Evolutionary conservation across 176 grass and related monocot genomes (phyloP).

Genomic region (Calamus simplicifolius): DNA sequence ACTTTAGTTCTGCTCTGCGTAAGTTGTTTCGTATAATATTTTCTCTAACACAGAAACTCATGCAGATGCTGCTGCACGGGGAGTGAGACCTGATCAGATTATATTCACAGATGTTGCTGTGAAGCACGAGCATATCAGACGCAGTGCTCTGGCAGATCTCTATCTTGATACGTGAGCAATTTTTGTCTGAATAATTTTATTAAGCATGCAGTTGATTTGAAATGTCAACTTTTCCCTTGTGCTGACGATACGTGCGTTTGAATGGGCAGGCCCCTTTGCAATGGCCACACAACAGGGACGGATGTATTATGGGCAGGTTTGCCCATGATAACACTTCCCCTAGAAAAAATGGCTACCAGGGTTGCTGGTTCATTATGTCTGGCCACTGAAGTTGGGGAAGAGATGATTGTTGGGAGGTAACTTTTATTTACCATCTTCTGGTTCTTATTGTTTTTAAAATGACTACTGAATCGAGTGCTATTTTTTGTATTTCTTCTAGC

Average conservation of each 20-base stretch:
- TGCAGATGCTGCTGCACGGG: slow-evolving; percentile 71
- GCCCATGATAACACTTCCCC: slow-evolving; percentile 76
- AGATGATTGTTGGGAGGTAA: slow-evolving; percentile 78
- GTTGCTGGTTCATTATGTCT: slow-evolving; percentile 82
- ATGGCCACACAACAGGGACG: slow-evolving; percentile 87
- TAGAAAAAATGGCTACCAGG: slow-evolving; percentile 93
- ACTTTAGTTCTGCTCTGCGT: neutral
- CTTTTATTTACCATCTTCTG: neutral
- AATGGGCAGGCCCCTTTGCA: slow-evolving; percentile 60
- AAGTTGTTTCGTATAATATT: neutral
- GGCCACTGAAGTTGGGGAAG: slow-evolving; percentile 59
- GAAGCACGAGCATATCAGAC: slow-evolving; percentile 81
- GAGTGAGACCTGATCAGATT: slow-evolving; percentile 68
- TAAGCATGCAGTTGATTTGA: slow-evolving; percentile 12
- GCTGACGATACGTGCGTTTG: neutral
- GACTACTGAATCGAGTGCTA: neutral
- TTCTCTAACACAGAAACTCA: neutral
- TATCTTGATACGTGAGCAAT: slow-evolving; percentile 75
- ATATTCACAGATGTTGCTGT: slow-evolving; percentile 88
- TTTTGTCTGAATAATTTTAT: slow-evolving; percentile 1
- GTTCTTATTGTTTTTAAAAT: neutral
- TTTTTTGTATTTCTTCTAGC: slow-evolving; percentile 25
- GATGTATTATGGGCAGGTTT: slow-evolving; percentile 88
- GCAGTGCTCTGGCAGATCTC: slow-evolving; percentile 78
- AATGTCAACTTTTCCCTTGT: neutral